Conservation (phyloP, 2,329 filamentous ascomycete species). For the Tothia fuscella region DNA sequence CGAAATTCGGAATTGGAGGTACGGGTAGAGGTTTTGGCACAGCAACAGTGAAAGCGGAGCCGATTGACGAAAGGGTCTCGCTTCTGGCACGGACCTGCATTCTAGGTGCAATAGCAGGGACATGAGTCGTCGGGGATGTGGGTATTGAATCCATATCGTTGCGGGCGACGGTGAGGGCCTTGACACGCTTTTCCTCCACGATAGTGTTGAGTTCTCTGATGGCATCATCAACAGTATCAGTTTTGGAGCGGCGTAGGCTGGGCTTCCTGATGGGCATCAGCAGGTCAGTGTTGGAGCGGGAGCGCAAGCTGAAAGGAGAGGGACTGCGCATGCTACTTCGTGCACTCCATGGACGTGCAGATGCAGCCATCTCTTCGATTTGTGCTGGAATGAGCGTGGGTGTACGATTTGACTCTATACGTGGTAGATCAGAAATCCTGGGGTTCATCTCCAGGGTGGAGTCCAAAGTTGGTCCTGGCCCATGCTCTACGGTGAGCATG, state of each 20-base stretch:
- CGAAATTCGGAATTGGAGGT: not conserved
- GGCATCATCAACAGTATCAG: slow-evolving; percentile 27
- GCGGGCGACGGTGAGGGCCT: slow-evolving; percentile 1
- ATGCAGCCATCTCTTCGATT: not conserved
- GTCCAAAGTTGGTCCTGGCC: slow-evolving; percentile 4
- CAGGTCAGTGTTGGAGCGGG: not conserved
- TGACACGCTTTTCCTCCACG: slow-evolving; percentile 28
- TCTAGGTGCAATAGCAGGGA: slow-evolving; percentile 34
- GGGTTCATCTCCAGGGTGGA: not conserved
- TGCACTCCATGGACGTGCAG: not conserved
- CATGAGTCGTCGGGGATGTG: slow-evolving; percentile 26
- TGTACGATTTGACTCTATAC: slow-evolving; percentile 5
- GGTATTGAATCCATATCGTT: slow-evolving; percentile 12
- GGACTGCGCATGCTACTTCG: slow-evolving; percentile 6
- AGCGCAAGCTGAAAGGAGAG: not conserved
- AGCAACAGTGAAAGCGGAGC: slow-evolving; percentile 27
- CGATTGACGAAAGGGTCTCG: slow-evolving; percentile 36
- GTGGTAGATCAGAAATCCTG: not conserved
- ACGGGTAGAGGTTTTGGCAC: slow-evolving; percentile 1
- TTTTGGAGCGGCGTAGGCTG: slow-evolving; percentile 6
- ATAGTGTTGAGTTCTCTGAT: slow-evolving; percentile 38
- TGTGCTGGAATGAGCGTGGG: slow-evolving; percentile 2
- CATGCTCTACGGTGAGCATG: not conserved
- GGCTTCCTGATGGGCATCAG: not conserved
- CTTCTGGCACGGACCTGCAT: slow-evolving; percentile 34